Base-by-base conservation (phyloP, 768 basidiomycete genomes). In the Mycena rebaudengoi region DNA sequence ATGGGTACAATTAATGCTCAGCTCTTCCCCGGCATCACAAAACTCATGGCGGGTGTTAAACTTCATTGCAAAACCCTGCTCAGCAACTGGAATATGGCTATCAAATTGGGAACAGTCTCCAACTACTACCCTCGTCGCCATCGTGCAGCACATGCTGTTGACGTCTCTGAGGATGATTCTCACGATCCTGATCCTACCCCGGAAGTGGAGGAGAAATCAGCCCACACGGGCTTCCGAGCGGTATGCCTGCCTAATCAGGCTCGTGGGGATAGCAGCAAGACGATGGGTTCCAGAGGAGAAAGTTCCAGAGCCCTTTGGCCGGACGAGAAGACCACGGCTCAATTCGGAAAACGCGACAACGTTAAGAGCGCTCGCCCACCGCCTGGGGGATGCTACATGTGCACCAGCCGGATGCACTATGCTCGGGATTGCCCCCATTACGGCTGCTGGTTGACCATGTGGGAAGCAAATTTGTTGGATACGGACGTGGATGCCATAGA, bases 371-470 rank as follows among this genome's bases (percentile, higher is more conserved):
- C 33, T 0, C 32, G 43, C 2, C 2, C 57, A 1, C 64, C n/a
- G n/a, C 37, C 30, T 2, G 67, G 69, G 0, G 25, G 14, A 0
- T 74, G 71, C 39, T 71, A 56, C 23, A 48, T 74, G 0, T 74
- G 73, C 23, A 64, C 69, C 2, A 74, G 73, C 51, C 37, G 65
- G 0, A 62, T 64, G 0, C 73, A 74, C 21, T 70, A 59, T 26
- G 63, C 46, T 0, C 41, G 67, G 4, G 70, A 71, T 13, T 74
- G 73, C 25, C 61, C 69, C 0, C 70, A 74, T 18, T 71, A 68
- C 37, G 62, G 67, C 0, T 21, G 28, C 1, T 74, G 67, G 62
- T 30, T 64, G 0, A 13, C 28, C 1, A n/a, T 72, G 20, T 43
- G 65, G 1, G 53, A 55, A 1, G 66, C 65, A 2, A 48, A 64